Conservation (phyloP, 1,284 basidiomycete genomes). For the Coniferiporia sulphurascens region DNA sequence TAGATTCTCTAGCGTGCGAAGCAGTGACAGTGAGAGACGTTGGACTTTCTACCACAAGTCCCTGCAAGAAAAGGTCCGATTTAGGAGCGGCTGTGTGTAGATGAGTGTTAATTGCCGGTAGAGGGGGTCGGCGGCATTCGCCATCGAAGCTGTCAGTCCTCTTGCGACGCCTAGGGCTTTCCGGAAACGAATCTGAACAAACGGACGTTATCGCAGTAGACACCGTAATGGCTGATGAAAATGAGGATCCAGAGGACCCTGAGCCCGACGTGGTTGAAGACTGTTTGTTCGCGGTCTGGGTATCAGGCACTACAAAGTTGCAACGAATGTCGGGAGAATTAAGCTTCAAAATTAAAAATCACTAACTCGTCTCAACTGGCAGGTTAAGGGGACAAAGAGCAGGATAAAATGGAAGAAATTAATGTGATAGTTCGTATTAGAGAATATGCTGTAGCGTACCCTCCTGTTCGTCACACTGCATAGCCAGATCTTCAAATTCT, state of each 20-base stretch:
- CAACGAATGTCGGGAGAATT: neutral
- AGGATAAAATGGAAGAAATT: neutral
- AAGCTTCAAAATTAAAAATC: neutral
- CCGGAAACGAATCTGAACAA: neutral
- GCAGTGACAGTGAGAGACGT: neutral
- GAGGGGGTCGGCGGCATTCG: neutral
- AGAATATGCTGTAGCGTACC: constrained; percentile 1
- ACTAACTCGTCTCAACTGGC: neutral
- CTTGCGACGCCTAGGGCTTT: neutral
- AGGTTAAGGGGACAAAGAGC: neutral
- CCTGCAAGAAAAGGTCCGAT: neutral
- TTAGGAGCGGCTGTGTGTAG: neutral
- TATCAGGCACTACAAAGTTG: neutral
- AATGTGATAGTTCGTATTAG: neutral
- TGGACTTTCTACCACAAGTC: neutral
- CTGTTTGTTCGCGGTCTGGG: neutral
- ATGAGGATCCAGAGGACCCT: neutral
- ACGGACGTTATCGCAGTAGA: constrained; percentile 1
- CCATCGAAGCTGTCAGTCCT: neutral
- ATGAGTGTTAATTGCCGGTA: neutral
- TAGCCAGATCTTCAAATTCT: constrained; percentile 3
- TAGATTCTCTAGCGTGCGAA: neutral
- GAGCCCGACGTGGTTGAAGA: neutral
- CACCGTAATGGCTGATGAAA: neutral
- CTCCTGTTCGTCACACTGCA: constrained; percentile 5